Evolutionary conservation across 305 asterid genomes (phyloP), one percentile per base, ranked within the genome.

Genomic region (Ajuga reptans): DNA sequence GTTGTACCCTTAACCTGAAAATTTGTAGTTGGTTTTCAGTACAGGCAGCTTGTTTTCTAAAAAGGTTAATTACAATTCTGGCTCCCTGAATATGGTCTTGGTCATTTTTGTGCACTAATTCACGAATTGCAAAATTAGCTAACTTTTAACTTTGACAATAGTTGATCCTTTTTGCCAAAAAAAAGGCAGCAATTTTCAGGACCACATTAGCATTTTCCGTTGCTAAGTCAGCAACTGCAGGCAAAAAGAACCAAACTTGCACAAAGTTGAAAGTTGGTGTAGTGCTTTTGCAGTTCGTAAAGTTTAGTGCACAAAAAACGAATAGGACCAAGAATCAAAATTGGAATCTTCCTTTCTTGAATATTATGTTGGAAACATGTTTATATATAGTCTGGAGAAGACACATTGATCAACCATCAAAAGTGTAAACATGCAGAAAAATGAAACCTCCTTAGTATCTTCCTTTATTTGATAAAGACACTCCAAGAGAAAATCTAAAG

Each of bases 1-100:
- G 60, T 74, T 93, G 98, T 72, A 93, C 97, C 80, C 97, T 82
- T 73, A 93, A 83, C 89, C 98, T 93, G 81, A 69, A 57, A 64
- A 11, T 11, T 50, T 51, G 54, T 37, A 68, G 33, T 18, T 34
- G 1, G 3, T 47, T n/a, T n/a, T 54, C 9, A 46, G 46, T 6
- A 12, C 3, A 37, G 1, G 27, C 15, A 50, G 10, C n/a, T 41
- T 36, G 33, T 17, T 16, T 15, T 46, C 43, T 33, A 56, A 56
- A 6, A n/a, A 29, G 52, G 17, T 1, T 6, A 1, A 7, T 8
- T 39, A 39, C 45, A 39, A 39, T 39, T 7, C 9, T 8, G 45
- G 45, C 45, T 11, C 9, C 11, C 3, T 8, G 2, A 39, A 9
- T 39, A 39, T 1, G 45, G 45, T 39, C 45, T 7, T 39, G 45